Evolutionary conservation across 192 early-diverging fungal species (phyloP).

Genomic region (Coemansia sp.): DNA sequence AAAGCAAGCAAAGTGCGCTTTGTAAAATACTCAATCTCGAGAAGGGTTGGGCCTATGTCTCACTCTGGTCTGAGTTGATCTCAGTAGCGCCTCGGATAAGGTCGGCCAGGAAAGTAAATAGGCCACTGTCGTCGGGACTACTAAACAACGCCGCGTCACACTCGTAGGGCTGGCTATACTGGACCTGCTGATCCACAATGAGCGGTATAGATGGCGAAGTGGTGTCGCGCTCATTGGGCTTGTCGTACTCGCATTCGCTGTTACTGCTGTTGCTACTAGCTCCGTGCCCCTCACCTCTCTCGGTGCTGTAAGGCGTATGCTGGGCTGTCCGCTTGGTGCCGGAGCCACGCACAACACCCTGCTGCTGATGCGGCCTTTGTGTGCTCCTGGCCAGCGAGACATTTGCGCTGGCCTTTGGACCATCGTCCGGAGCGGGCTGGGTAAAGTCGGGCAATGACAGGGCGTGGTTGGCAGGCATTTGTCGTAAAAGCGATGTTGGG

Average conservation of each 20-base stretch:
- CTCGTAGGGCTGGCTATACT: constrained; percentile 1
- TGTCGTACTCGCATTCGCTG: constrained; percentile 5
- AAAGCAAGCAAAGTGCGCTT: no score
- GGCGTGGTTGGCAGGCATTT: constrained; percentile 18
- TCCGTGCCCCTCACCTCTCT: constrained; percentile 16
- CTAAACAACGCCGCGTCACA: background rate
- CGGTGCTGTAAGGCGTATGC: constrained; percentile 30
- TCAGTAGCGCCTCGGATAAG: constrained; percentile 12
- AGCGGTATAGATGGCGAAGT: constrained; percentile 38
- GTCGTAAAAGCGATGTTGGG: constrained; percentile 16
- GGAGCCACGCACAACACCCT: constrained; percentile 30
- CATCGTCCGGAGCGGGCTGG: background rate
- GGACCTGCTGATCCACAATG: constrained; percentile 25
- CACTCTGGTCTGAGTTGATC: no score
- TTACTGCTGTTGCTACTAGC: constrained; percentile 12
- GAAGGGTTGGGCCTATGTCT: no score
- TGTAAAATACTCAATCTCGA: no score
- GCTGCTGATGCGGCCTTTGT: constrained; percentile 5
- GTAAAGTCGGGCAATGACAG: constrained; percentile 9
- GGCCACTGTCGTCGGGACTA: background rate
- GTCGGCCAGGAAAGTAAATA: constrained; percentile 27
- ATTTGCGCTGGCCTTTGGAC: background rate
- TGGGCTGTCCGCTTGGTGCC: constrained; percentile 18
- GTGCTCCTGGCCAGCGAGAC: background rate
- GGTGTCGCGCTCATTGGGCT: constrained; percentile 5